phyloP scores from a whole-genome alignment of 2,329 filamentous ascomycete genomes.

The Nothopassalora personata region DNA sequence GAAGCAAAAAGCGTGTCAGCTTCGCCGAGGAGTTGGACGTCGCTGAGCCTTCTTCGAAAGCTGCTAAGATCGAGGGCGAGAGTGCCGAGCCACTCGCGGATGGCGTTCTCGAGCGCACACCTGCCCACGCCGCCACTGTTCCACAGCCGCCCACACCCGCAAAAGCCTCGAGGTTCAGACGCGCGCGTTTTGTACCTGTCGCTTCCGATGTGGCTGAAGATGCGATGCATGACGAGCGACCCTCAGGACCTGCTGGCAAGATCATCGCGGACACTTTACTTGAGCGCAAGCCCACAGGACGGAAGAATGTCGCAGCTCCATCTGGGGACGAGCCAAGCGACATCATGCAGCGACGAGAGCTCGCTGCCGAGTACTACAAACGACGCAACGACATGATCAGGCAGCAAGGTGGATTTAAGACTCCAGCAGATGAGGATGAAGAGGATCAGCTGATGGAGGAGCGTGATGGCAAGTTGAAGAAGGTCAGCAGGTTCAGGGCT shows the following conservation, averaged over 20 bases:
- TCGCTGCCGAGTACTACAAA: constrained; percentile 76
- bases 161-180: constrained; percentile 41
- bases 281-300: constrained; percentile 39
- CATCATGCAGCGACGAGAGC: constrained; percentile 66
- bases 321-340: constrained; percentile 50
- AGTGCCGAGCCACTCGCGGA: constrained; percentile 28
- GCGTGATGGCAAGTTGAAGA: constrained; percentile 34
- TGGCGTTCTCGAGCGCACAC: constrained; percentile 41
- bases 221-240: constrained; percentile 8
- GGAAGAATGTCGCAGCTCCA: constrained; percentile 25
- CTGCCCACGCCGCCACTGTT: constrained; percentile 5
- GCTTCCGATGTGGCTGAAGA: neutral
- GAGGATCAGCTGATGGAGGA: constrained; percentile 58
- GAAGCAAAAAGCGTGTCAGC: constrained; percentile 64
- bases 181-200: constrained; percentile 9
- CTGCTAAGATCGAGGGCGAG: constrained; percentile 21
- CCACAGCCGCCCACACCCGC: constrained; percentile 24
- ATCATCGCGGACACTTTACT: constrained; percentile 48
- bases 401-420: constrained; percentile 72
- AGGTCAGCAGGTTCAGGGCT: constrained; percentile 36
- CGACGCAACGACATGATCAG: constrained; percentile 79
- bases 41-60: constrained; percentile 42
- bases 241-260: constrained; percentile 22
- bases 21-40: constrained; percentile 73
- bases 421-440: constrained; percentile 52